phyloP scores from a whole-genome alignment of 257 asterid genomes.

The Linderniella brevidens region DNA sequence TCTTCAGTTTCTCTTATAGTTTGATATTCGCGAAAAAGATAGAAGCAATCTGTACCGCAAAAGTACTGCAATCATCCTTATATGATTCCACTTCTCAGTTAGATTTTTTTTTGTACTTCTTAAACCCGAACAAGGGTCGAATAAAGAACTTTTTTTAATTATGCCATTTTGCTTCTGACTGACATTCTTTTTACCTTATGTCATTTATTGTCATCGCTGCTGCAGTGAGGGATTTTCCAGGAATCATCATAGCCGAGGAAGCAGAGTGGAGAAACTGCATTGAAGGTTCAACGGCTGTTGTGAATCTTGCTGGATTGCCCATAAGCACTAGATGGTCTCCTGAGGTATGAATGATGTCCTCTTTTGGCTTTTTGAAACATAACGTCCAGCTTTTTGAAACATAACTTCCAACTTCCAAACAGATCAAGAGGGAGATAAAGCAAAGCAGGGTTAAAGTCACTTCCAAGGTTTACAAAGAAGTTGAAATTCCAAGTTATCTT shows the following conservation, averaged over 20 bases:
- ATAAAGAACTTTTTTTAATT: too few relatives aligned
- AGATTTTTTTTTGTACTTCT: too few relatives aligned
- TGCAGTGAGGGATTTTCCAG: constrained; percentile 59
- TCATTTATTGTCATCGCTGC: not conserved
- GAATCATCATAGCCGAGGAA: constrained; percentile 64
- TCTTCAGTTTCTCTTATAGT: too few relatives aligned
- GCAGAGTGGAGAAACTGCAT: constrained; percentile 67
- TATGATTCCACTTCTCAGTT: too few relatives aligned
- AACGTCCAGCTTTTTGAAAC: not conserved
- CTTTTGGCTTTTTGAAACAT: not conserved
- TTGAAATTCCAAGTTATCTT: not conserved
- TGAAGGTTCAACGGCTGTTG: constrained; percentile 81
- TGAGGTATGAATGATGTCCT: constrained; percentile 59
- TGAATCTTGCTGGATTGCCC: constrained; percentile 86
- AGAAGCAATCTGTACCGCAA: too few relatives aligned
- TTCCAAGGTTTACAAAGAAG: constrained; percentile 34
- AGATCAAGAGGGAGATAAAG: constrained; percentile 91
- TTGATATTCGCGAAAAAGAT: too few relatives aligned
- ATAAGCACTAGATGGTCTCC: constrained; percentile 90
- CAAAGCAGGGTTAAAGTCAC: constrained; percentile 73
- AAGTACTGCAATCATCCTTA: too few relatives aligned
- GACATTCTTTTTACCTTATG: not conserved
- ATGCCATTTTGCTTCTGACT: constrained; percentile 12
- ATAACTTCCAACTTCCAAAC: constrained; percentile 13
- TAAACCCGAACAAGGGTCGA: too few relatives aligned